These are phyloP conservation scores for Sporobolomyces pararoseus DNA, from an alignment of 768 basidiomycete genomes.

Conservation along the genomic window DNA sequence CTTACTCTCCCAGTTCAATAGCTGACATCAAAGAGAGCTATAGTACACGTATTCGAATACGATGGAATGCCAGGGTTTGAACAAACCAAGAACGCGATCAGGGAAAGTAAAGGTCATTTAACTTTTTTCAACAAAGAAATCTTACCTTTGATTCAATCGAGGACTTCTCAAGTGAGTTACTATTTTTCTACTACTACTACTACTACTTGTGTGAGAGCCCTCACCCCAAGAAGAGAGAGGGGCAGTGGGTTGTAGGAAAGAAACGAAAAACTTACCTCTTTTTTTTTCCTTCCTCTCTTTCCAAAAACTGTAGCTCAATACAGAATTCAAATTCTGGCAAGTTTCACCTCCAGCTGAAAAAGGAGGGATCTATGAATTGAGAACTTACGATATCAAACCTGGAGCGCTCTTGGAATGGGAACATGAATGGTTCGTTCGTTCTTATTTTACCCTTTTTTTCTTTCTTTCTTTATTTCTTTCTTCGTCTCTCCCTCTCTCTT, in stretches of 20 bases:
- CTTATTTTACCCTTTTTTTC: background rate
- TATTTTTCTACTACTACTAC: background rate
- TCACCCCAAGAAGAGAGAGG: background rate
- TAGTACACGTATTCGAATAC: conserved; percentile 66
- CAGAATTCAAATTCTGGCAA: conserved; percentile 94
- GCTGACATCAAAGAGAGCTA: background rate
- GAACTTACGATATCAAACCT: conserved; percentile 75
- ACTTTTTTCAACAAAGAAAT: conserved; percentile 64
- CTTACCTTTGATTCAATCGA: conserved; percentile 69
- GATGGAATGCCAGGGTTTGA: conserved; percentile 90
- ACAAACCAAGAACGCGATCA: conserved; percentile 63
- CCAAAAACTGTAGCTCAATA: conserved; percentile 52
- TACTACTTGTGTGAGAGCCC: no score
- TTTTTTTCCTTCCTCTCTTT: no score
- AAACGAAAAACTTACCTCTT: no score
- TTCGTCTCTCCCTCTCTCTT: background rate
- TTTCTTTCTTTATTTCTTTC: background rate
- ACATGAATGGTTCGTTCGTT: conserved; percentile 64
- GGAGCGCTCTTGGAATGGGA: conserved; percentile 95
- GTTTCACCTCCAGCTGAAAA: conserved; percentile 73
- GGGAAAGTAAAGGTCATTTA: conserved; percentile 64
- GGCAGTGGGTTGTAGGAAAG: no score
- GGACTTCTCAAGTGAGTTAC: conserved; percentile 59
- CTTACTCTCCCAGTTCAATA: background rate
- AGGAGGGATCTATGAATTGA: conserved; percentile 89